Base-by-base conservation (phyloP, 148 eudicot genomes). In the Fagopyrum tataricum region DNA sequence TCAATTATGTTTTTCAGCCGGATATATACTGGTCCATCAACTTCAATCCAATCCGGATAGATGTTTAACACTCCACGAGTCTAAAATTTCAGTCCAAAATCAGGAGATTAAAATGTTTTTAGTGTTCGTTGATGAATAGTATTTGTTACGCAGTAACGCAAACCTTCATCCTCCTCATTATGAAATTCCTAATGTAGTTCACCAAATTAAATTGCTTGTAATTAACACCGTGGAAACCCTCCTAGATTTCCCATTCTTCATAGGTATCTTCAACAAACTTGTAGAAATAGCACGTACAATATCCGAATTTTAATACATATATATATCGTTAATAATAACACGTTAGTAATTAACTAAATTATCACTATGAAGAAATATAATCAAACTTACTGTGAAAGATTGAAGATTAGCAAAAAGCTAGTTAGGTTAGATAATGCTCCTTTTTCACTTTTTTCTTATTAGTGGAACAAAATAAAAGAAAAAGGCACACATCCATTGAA, bases 381-480 rank as follows among this genome's bases (percentile, higher is more conserved):
- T 17, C 14, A 59, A 21, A 61, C 67, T 61, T 61, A n/a, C 15
- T 12, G 26, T 12, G 64, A 20, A 56, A 56, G 64, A 56, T 56
- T 56, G 9, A 21, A 21, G 4, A 8, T 46, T 46, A 7, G 12
- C 2, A 55, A 48, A 53, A 26, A 10, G 37, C 14, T 13, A 20
- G 67, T 24, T 61, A 61, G 67, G 67, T 61, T 61, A 24, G 67
- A 61, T 11, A 61, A 61, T 14, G 67, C 12, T 59, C 13, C 10
- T 46, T 46, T 46, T 10, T 46, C 49, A 23, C 67, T 61, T 61
- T 61, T 61, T 26, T 9, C 67, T 61, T 18, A 12, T 10, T 24
- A 61, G 67, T 61, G 67, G 67, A 26, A 40, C 67, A 26, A 61
- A 61, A 46, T 3, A 46, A 46, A 46, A 8, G 10, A 13, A 11